These are phyloP conservation scores for Sporothrix mexicana DNA, from an alignment of 2,329 filamentous ascomycete species.

Conservation along the genomic window DNA sequence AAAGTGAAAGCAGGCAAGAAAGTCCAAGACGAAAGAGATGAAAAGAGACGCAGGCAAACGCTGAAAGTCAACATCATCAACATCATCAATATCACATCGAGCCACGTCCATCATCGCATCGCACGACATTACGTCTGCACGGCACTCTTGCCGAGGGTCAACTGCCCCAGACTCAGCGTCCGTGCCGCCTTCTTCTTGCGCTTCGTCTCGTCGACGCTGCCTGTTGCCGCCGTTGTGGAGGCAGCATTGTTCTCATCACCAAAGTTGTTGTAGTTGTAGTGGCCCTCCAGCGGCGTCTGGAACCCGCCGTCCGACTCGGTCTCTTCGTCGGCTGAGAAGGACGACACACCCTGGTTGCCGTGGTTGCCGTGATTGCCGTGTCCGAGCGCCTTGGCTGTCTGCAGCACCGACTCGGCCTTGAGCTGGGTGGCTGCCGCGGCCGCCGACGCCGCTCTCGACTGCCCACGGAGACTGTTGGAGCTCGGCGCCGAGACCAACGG, in stretches of 20 bases:
- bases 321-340: conserved; percentile 38
- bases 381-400: conserved; percentile 33
- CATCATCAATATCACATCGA: background rate
- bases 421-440: conserved; percentile 24
- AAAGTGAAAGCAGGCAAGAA: background rate
- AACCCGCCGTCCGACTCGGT: conserved; percentile 51
- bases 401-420: conserved; percentile 30
- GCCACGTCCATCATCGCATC: background rate
- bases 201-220: conserved; percentile 36
- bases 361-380: conserved; percentile 2
- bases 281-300: conserved; percentile 41
- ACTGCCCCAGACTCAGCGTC: conserved; percentile 67
- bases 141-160: conserved; percentile 50
- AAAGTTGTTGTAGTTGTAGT: conserved; percentile 36
- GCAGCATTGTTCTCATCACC: conserved; percentile 39
- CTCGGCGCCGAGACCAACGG: conserved; percentile 31
- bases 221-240: conserved; percentile 33
- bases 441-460: background rate
- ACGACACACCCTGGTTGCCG: background rate
- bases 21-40: background rate
- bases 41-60: background rate
- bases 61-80: conserved; percentile 12
- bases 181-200: conserved; percentile 61
- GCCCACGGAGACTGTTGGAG: conserved; percentile 30
- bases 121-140: conserved; percentile 24